Base-by-base conservation (phyloP, 805 yeast genomes). In the Cyberlindnera euphorbiae region DNA sequence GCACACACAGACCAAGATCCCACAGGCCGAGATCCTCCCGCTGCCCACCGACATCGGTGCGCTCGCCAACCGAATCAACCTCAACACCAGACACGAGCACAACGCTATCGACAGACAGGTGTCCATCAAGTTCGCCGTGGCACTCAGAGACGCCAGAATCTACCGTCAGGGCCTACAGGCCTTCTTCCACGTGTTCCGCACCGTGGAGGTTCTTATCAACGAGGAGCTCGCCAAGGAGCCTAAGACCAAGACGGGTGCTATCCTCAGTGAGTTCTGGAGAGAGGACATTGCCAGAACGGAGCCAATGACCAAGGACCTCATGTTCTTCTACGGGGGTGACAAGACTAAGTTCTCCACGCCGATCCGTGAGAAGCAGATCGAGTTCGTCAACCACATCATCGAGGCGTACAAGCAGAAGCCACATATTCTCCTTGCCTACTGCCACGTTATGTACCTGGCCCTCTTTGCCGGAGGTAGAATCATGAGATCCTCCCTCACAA, bases 391-490 rank as follows among this genome's bases (percentile, higher is more conserved):
- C 26, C 87, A 81, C 54, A 82, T 85, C 38, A 60, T 65, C 26
- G 55, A 61, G 32, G 69, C 67, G 8, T 71, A 82, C 24, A 53
- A 53, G 28, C 77, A 71, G 30, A 79, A 80, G 52, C 95, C 95
- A 7, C 75, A 82, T 47, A 59, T 83, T 15, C 59, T 85, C 25
- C 64, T 85, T 31, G 93, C 95, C 5, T 85, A 85, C 58, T 75
- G 86, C 64, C 95, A 85, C 56, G 93, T 83, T 32, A 71, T 85
- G 76, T 85, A 85, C 60, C 63, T 85, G 53, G 95, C 93, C 0
- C 69, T 85, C 33, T 85, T 85, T 63, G 95, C 95, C 2, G 95
- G 95, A 33, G 95, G 94, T 13, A 68, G 79, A 44, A 67, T 85
- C 23, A 70, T 86, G 75, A 65, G 80, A 41, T 77, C 88, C 0